Evolutionary conservation across 139 green algal genomes (phyloP).

Genomic region (Ostreobium quekettii): DNA sequence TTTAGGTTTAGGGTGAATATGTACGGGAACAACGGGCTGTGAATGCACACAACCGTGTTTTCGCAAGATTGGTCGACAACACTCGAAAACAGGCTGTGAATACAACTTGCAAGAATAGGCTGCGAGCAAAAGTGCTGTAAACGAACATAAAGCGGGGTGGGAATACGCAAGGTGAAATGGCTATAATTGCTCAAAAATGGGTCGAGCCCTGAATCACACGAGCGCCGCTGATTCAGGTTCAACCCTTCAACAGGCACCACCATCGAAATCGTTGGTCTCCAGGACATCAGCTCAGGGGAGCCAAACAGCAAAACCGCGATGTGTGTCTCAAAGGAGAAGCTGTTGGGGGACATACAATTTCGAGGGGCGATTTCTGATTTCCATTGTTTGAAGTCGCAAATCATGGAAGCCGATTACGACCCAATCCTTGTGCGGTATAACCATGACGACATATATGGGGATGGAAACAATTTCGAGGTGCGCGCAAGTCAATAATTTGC

Average conservation of each 20-base stretch:
- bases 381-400: conserved; percentile 46
- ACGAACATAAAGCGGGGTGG: too few relatives aligned
- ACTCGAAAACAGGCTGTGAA: too few relatives aligned
- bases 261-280: conserved; percentile 32
- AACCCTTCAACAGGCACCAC: too few relatives aligned
- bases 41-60: too few relatives aligned
- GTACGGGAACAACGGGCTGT: too few relatives aligned
- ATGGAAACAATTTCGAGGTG: conserved; percentile 77
- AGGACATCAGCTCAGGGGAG: not conserved
- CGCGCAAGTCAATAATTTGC: too few relatives aligned
- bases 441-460: conserved; percentile 65
- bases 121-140: too few relatives aligned
- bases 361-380: conserved; percentile 75
- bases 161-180: too few relatives aligned
- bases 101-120: too few relatives aligned
- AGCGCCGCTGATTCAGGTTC: not conserved
- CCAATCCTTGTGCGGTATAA: conserved; percentile 49
- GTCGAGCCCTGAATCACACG: not conserved
- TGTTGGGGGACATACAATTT: conserved; percentile 75
- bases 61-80: too few relatives aligned
- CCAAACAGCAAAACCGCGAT: not conserved
- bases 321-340: conserved; percentile 35
- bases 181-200: too few relatives aligned
- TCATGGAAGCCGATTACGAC: conserved; percentile 53
- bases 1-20: too few relatives aligned